A percentile compares a stretch with the other conserved stretches of the same genome.
Evolutionary conservation across 2,329 filamentous ascomycete species (phyloP).

Genomic region (Diplocarpon mali): DNA sequence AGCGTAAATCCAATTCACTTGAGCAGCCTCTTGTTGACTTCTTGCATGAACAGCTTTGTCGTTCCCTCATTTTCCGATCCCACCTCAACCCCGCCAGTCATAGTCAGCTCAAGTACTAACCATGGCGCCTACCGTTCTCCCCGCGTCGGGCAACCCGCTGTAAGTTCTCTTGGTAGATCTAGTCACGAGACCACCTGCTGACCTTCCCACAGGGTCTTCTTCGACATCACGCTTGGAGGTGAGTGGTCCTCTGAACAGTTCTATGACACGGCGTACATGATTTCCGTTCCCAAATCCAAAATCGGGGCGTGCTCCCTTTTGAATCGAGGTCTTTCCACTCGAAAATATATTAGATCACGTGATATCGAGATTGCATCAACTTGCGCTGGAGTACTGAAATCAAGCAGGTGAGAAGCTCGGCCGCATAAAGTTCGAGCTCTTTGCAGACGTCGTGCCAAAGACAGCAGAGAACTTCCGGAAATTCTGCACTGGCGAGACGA

Average conservation of each 20-base stretch:
- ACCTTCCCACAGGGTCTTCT: conserved; percentile 34
- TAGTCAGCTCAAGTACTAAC: background rate
- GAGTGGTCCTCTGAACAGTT: conserved; percentile 24
- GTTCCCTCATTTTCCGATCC: too few species aligned
- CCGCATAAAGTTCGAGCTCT: conserved; percentile 83
- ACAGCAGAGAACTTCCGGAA: conserved; percentile 96
- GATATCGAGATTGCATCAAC: conserved; percentile 3
- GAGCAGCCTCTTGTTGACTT: too few species aligned
- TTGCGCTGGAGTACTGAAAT: background rate
- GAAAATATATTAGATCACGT: conserved; percentile 18
- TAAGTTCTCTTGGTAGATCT: conserved; percentile 24
- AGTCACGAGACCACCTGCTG: conserved; percentile 12
- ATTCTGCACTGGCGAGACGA: conserved; percentile 90
- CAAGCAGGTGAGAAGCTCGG: conserved; percentile 68
- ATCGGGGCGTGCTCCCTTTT: background rate
- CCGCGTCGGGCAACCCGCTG: conserved; percentile 34
- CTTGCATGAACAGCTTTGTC: too few species aligned
- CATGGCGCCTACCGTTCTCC: conserved; percentile 28
- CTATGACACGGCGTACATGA: background rate
- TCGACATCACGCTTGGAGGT: conserved; percentile 73
- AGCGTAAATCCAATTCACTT: too few species aligned
- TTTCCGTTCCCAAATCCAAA: background rate
- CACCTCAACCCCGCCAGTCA: too few species aligned
- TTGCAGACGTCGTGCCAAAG: conserved; percentile 69
- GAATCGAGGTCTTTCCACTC: background rate